Base-by-base conservation (phyloP, 192 early-diverging fungal genomes). In the Chytriomyces sp. region DNA sequence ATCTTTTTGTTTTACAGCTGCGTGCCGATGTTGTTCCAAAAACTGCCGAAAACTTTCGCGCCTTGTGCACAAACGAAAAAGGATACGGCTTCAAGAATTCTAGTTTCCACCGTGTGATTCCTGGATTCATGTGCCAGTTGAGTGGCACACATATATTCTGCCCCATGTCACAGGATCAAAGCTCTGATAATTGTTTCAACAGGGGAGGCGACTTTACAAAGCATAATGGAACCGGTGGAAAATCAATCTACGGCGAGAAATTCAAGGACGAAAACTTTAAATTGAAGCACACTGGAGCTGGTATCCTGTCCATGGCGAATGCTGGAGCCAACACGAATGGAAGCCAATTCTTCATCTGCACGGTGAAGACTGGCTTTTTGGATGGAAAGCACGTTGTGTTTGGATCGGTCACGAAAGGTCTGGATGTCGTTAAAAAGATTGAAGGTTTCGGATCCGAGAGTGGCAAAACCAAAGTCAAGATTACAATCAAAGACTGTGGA, bases 241-340 rank as follows among this genome's bases (percentile, higher is more conserved):
- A 92, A 84, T 94, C 86, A 60, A 88, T 91, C 79, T 85, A 90
- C 79, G 91, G 96, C 70, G 88, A 86, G 67, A 95, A 93, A 88
- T 98, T 98, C 78, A 87, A 83, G 60, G 96, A 98, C 81, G 96
- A 95, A 85, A 96, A 94, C 87, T 97, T 97, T 85, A 90, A 86
- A 49, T 86, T 96, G 70, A 93, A 92, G 74, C 89, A 90, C 81
- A 85, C 89, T 81, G 79, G 80, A 45, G 78, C 82, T 28, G 82
- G 82, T 67, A 79, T 83, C 28, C 78, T 85, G 45, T 85, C 84
- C 67, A 85, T 85, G 84, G 84, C 86, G 43, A 87, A 86, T 77
- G 86, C 86, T 46, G 83, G 83, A 18, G 76, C 75, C 49, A 74
- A 76, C 73, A 86, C 84, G 16, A 86, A 86, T 69, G 84, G 84